These are phyloP conservation scores for Drosera capensis DNA, from an alignment of 148 eudicot genomes.

Conservation along the genomic window DNA sequence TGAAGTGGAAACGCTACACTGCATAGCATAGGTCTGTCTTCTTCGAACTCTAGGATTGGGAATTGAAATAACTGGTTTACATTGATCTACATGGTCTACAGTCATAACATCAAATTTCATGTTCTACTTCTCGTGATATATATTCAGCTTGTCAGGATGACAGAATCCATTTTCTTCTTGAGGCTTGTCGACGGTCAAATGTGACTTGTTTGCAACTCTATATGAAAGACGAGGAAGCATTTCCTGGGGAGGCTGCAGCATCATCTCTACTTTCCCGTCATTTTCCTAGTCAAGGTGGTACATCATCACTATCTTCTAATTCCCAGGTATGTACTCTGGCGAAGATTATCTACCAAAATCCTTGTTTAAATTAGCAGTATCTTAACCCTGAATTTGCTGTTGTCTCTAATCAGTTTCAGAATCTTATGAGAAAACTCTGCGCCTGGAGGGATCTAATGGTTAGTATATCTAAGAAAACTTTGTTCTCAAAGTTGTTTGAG, in stretches of 20 bases:
- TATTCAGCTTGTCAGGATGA: constrained; percentile 57
- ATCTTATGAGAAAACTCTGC: constrained; percentile 55
- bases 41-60: background rate
- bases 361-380: too few relatives aligned
- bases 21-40: background rate
- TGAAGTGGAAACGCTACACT: too few relatives aligned
- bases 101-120: constrained; percentile 9
- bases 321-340: constrained; percentile 25
- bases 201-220: constrained; percentile 71
- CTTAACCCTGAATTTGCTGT: constrained; percentile 2
- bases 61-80: background rate
- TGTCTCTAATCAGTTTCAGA: constrained; percentile 42
- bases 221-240: constrained; percentile 60
- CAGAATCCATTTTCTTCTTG: constrained; percentile 49
- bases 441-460: constrained; percentile 98
- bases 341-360: too few relatives aligned
- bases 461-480: too few relatives aligned
- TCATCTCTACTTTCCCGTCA: constrained; percentile 74
- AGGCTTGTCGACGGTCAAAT: constrained; percentile 76
- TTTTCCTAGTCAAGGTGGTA: constrained; percentile 39
- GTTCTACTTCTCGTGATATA: constrained; percentile 29
- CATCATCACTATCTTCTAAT: constrained; percentile 8
- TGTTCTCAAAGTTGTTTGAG: too few relatives aligned
- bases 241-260: constrained; percentile 79
- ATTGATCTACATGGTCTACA: background rate